Evolutionary conservation across 2,329 filamentous ascomycete species (phyloP).

Genomic region (Cadophora sp.): DNA sequence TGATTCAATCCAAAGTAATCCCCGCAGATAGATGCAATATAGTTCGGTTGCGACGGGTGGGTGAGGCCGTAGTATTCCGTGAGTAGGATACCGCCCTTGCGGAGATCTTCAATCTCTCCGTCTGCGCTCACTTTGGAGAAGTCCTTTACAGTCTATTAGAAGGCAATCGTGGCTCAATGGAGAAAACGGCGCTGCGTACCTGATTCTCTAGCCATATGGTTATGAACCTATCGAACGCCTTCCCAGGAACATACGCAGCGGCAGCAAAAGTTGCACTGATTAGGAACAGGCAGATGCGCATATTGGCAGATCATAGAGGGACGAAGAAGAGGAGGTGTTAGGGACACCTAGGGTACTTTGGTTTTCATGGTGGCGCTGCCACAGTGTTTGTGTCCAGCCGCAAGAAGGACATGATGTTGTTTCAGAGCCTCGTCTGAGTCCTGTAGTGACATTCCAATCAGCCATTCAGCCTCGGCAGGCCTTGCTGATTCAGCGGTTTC

Average conservation of each 20-base stretch:
- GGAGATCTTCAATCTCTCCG: constrained; percentile 49
- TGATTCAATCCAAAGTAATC: constrained; percentile 57
- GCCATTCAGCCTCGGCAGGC: background rate
- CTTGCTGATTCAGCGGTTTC: background rate
- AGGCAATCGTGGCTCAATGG: background rate
- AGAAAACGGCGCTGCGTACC: constrained; percentile 25
- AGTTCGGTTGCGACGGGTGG: constrained; percentile 55
- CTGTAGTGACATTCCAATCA: constrained; percentile 45
- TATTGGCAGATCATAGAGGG: constrained; percentile 10
- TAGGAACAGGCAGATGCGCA: constrained; percentile 31
- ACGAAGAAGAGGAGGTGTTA: background rate
- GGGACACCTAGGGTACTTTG: background rate
- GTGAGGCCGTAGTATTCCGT: constrained; percentile 55
- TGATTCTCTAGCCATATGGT: constrained; percentile 71
- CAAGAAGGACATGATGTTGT: constrained; percentile 10
- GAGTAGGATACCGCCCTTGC: constrained; percentile 52
- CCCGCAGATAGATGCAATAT: constrained; percentile 53
- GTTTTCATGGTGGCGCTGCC: background rate
- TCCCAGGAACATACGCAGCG: constrained; percentile 49
- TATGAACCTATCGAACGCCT: constrained; percentile 64
- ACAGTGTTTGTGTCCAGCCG: constrained; percentile 4
- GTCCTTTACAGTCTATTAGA: constrained; percentile 46
- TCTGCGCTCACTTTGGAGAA: constrained; percentile 51
- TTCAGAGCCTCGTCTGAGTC: constrained; percentile 27
- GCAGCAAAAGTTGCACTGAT: constrained; percentile 19